Percentiles rank a stretch among this genome's conserved stretches.
phyloP scores from a whole-genome alignment of 257 asterid species.

The Capsicum chinense region DNA sequence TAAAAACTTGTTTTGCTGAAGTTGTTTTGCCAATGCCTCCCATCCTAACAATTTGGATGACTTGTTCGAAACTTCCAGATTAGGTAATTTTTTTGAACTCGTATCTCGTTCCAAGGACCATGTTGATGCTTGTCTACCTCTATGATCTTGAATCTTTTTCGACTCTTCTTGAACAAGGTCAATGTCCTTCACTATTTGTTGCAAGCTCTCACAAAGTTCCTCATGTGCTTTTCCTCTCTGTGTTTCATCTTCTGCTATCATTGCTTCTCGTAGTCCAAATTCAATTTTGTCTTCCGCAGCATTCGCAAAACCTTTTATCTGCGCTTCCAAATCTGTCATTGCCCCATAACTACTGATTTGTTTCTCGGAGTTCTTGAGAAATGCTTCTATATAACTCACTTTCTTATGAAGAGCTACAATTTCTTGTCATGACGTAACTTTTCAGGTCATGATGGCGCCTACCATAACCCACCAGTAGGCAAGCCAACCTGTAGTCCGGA shows the following conservation, averaged over 20 bases:
- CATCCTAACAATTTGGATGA: conserved; percentile 31
- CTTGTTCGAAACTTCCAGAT: neutral
- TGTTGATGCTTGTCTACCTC: neutral
- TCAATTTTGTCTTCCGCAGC: neutral
- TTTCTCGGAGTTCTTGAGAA: neutral
- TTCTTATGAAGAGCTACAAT: neutral
- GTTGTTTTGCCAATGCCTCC: conserved; percentile 37
- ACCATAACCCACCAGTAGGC: no score
- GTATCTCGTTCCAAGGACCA: neutral
- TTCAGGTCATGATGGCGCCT: no score
- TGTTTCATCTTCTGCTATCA: neutral
- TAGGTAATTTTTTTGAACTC: neutral
- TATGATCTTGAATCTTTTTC: neutral
- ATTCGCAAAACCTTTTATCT: neutral
- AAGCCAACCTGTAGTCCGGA: no score
- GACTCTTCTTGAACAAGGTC: no score
- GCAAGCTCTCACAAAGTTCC: neutral
- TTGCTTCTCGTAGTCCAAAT: neutral
- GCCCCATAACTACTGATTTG: neutral
- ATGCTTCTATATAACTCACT: neutral
- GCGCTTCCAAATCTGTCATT: neutral
- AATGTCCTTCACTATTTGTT: neutral
- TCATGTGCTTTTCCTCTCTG: neutral
- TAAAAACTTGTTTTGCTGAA: conserved; percentile 14
- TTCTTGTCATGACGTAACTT: neutral